Evolutionary conservation across 371 early-diverging fungal species (phyloP).

Genomic region (Rhizomucor pusillus): DNA sequence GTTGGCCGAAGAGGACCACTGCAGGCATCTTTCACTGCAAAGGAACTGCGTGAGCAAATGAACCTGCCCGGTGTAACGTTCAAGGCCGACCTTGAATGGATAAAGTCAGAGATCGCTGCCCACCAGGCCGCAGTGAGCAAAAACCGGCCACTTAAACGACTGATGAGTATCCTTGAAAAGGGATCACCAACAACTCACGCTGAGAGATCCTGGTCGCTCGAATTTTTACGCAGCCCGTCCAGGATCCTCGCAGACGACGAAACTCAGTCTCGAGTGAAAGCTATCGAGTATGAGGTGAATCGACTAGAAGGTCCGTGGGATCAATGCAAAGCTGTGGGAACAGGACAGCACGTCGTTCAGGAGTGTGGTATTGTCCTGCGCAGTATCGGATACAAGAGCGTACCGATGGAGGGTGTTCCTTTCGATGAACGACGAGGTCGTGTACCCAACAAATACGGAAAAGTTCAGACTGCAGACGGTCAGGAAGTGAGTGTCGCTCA

Average conservation of each 20-base stretch:
- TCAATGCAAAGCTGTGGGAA: constrained; percentile 53
- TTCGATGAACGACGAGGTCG: constrained; percentile 69
- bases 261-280: constrained; percentile 21
- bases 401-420: constrained; percentile 69
- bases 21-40: constrained; percentile 90
- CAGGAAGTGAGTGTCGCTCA: constrained; percentile 29
- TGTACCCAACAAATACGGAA: constrained; percentile 79
- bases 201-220: constrained; percentile 67
- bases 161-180: constrained; percentile 76
- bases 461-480: constrained; percentile 56
- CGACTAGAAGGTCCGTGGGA: constrained; percentile 59
- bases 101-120: constrained; percentile 44
- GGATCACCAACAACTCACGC: constrained; percentile 33
- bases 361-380: constrained; percentile 69
- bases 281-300: constrained; percentile 69
- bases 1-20: constrained; percentile 93
- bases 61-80: constrained; percentile 62
- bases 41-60: constrained; percentile 95
- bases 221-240: constrained; percentile 75
- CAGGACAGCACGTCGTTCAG: constrained; percentile 51
- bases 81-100: constrained; percentile 54
- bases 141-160: constrained; percentile 70
- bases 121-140: constrained; percentile 34
- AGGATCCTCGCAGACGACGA: constrained; percentile 38
- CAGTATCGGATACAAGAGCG: constrained; percentile 87